These are phyloP conservation scores for Mycosphaerella sp. DNA, from an alignment of 2,329 filamentous ascomycete genomes.

Conservation along the genomic window DNA sequence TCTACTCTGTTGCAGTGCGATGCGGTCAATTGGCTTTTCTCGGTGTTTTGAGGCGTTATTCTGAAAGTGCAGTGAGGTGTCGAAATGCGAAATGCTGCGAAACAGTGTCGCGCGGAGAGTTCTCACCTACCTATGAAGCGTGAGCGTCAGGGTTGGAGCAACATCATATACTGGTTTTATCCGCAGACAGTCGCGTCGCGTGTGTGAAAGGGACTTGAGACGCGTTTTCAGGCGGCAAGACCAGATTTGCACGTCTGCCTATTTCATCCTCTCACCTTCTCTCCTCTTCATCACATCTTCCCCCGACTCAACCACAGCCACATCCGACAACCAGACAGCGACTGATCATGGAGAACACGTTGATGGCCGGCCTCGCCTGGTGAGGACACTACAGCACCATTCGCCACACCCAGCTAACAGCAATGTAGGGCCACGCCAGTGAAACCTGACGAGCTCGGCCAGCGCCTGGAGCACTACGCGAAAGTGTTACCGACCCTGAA, in stretches of 20 bases:
- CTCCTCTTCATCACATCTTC: neutral
- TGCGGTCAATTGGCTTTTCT: neutral
- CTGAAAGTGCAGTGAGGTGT: too few species aligned
- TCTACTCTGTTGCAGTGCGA: neutral
- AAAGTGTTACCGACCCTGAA: slow-evolving; percentile 7
- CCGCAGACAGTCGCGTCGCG: too few species aligned
- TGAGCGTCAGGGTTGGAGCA: too few species aligned
- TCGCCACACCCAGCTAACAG: neutral
- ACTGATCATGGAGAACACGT: neutral
- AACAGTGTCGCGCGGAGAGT: too few species aligned
- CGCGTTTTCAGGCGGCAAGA: too few species aligned
- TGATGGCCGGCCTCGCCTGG: neutral
- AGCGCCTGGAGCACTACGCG: slow-evolving; percentile 11
- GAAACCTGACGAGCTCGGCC: slow-evolving; percentile 14
- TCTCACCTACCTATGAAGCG: too few species aligned
- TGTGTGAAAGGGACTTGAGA: too few species aligned
- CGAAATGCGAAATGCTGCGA: too few species aligned
- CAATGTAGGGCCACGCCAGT: slow-evolving; percentile 16
- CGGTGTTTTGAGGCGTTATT: neutral
- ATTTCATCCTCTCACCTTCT: too few species aligned
- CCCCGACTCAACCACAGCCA: neutral
- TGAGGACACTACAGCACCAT: neutral
- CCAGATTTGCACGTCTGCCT: too few species aligned
- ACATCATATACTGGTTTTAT: too few species aligned
- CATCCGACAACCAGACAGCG: neutral